These are phyloP conservation scores for Punctularia strigosozonata DNA, from an alignment of 768 basidiomycete species.

Conservation along the genomic window DNA sequence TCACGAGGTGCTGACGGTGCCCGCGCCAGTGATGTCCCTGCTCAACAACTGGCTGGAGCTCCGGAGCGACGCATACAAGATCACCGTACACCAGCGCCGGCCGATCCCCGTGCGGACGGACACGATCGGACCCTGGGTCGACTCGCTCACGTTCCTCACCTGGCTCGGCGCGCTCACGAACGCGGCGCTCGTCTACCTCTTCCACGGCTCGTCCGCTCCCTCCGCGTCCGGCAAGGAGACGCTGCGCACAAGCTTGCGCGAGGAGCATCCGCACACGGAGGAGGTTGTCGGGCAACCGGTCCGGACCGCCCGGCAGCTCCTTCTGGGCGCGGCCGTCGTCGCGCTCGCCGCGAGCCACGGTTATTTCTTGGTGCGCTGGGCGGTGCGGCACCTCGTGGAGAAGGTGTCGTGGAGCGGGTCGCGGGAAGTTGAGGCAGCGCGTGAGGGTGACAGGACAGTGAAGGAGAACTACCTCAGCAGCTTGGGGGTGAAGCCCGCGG, in stretches of 20 bases:
- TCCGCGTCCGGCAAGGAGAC: constrained; percentile 16
- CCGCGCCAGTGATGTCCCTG: constrained; percentile 56
- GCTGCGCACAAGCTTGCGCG: constrained; percentile 14
- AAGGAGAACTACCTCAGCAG: constrained; percentile 30
- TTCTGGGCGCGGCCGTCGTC: constrained; percentile 26
- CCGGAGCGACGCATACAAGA: constrained; percentile 92
- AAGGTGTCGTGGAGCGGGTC: constrained; percentile 70
- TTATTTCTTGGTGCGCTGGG: constrained; percentile 55
- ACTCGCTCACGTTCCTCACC: constrained; percentile 74
- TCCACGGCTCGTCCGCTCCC: constrained; percentile 40
- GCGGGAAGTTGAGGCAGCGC: constrained; percentile 46
- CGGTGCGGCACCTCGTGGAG: constrained; percentile 61
- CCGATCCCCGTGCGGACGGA: constrained; percentile 84
- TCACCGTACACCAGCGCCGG: constrained; percentile 71
- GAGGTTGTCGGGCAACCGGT: constrained; percentile 1
- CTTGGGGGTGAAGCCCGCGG: constrained; percentile 15
- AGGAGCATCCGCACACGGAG: constrained; percentile 5
- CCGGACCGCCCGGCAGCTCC: constrained; percentile 11
- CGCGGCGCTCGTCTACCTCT: constrained; percentile 84
- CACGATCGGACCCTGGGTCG: constrained; percentile 91
- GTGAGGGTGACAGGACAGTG: constrained; percentile 42
- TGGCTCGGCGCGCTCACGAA: constrained; percentile 88
- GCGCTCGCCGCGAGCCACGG: constrained; percentile 81
- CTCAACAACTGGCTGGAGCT: constrained; percentile 90
- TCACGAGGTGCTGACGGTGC: background rate